These are phyloP conservation scores for Nicotiana benthamiana DNA, from an alignment of 257 asterid species.

Conservation along the genomic window DNA sequence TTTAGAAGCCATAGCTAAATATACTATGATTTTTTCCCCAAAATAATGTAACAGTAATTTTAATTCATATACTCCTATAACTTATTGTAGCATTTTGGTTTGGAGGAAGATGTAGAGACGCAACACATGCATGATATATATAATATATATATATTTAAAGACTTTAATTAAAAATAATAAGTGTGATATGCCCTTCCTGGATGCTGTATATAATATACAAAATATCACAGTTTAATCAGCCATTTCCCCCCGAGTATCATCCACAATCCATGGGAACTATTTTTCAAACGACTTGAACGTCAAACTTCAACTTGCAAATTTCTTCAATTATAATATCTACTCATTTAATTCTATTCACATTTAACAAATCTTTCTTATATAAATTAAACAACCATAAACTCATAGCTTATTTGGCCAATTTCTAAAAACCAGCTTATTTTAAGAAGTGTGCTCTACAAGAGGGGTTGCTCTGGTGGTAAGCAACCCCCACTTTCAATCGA, in stretches of 20 bases:
- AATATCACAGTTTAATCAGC: not conserved
- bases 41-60: too few species aligned
- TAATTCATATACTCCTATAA: too few species aligned
- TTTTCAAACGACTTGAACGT: not conserved
- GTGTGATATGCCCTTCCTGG: not conserved
- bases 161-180: not conserved
- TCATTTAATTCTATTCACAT: not conserved
- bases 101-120: not conserved
- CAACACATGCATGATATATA: not conserved
- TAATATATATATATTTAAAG: not conserved
- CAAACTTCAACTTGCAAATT: not conserved
- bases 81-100: not conserved
- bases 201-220: not conserved
- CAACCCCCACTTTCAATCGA: too few species aligned
- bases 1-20: too few species aligned
- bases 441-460: too few species aligned
- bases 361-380: not conserved
- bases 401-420: too few species aligned
- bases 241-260: not conserved
- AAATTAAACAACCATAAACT: too few species aligned
- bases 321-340: not conserved
- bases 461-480: too few species aligned
- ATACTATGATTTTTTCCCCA: too few species aligned
- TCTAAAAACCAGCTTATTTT: too few species aligned
- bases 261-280: not conserved